Evolutionary conservation across 2,329 filamentous ascomycete species (phyloP), one percentile per base, ranked within the genome.

Genomic region (Colletotrichum horii): DNA sequence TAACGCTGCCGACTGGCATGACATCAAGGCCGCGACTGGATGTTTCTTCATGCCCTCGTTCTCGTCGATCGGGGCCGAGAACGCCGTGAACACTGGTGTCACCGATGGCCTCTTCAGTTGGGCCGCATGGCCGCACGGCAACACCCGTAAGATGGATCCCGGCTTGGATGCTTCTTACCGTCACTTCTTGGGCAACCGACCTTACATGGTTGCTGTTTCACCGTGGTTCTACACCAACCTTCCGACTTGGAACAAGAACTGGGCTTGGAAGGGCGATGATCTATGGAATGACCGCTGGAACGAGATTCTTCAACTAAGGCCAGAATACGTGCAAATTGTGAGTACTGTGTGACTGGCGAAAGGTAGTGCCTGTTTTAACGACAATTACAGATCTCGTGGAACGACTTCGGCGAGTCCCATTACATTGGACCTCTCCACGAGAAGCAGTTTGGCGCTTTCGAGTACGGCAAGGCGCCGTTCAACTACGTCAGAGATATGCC

Each of bases 151-250:
- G 34, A 77, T 77, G 75, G 68, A 71, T 24, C 79, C 77, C 12
- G 76, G 73, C 7, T 52, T 69, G 11, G 80, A 81, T 52, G 76
- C 77, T 8, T 79, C 76, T 1, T 81, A 80, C 62, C 30, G 32
- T 4, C 28, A 74, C 8, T 72, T 65, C 12, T 14, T 81, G 22
- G 74, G 67, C 14, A n/a, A 62, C 22, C 32, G 62, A 15, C 76
- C 81, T 1, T 85, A 83, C 78, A 90, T 91, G 87, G 90, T 90
- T 87, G 85, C 88, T 2, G 87, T 90, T 14, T 88, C 88, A 0
- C 89, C 90, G 0, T 91, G 89, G 89, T 92, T 91, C 81, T 92
- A 88, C 82, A 92, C 91, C 52, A 89, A 91, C 71, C 83, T 92
- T 6, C 88, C 89, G 0, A 83, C 84, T 9, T 92, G 87, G 79